A percentile compares a stretch with the other conserved stretches of the same genome.
Evolutionary conservation across 2,329 filamentous ascomycete genomes (phyloP).

Genomic region (Ceratocystis eucalypticola): DNA sequence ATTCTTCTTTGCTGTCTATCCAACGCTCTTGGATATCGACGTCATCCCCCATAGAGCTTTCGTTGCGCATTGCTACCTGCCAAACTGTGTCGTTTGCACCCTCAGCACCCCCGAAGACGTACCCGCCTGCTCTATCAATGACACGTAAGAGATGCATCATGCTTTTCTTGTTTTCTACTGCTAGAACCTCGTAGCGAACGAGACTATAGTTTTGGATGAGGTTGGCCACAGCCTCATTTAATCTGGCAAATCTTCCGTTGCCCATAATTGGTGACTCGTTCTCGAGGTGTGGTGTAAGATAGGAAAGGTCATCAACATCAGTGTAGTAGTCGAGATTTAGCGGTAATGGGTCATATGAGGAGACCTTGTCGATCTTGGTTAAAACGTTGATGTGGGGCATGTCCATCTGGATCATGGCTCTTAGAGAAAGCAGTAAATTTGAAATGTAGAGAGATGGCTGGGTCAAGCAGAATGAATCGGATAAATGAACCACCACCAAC

Average conservation of each 20-base stretch:
- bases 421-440: conserved; percentile 79
- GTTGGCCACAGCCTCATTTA: conserved; percentile 77
- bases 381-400: conserved; percentile 91
- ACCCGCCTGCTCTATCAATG: conserved; percentile 84
- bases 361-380: conserved; percentile 92
- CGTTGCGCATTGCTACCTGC: conserved; percentile 82
- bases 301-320: conserved; percentile 83
- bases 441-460: conserved; percentile 91
- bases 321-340: conserved; percentile 98
- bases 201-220: conserved; percentile 82
- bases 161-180: conserved; percentile 90
- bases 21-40: conserved; percentile 90
- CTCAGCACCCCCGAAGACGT: conserved; percentile 80
- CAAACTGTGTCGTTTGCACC: conserved; percentile 94
- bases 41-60: conserved; percentile 62
- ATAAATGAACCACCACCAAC: conserved; percentile 86
- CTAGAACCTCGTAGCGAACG: conserved; percentile 82
- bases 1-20: conserved; percentile 80
- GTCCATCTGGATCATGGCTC: conserved; percentile 97
- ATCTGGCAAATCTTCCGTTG: conserved; percentile 62
- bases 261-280: conserved; percentile 58
- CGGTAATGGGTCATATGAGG: conserved; percentile 69
- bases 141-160: conserved; percentile 86
- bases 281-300: conserved; percentile 68
- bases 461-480: conserved; percentile 86